Base-by-base conservation (phyloP, 495 filamentous ascomycete genomes). In the Aspergillus ostianus region DNA sequence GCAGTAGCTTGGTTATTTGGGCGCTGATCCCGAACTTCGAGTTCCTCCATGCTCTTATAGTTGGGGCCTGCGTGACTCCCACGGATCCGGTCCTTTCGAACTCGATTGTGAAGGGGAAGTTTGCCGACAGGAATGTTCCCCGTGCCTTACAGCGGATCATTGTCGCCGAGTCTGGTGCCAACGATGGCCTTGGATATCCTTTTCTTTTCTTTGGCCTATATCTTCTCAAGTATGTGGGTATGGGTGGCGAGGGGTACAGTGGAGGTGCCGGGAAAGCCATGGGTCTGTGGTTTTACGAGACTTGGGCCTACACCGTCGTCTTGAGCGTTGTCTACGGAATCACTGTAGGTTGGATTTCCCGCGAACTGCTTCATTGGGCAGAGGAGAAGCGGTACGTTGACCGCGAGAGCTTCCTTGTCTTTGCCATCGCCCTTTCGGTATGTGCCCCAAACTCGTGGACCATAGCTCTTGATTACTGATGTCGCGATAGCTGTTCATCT, bases 151-250 rank as follows among this genome's bases (percentile, higher is more conserved):
- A 95, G 77, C 84, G 86, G 56, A 91, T 97, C 58, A 93, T 97
- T 63, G 84, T 93, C 53, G 92, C 92, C 0, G 92, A 98, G 74
- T 91, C 88, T 0, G 93, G 93, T 3, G 90, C 91, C 4, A 97
- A 96, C 70, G 92, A 97, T 70, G 92, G 93, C 0, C 81, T 98
- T n/a, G 92, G 93, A 0, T 95, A 95, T 65, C 93, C 92, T 0
- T 97, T 95, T 64, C 76, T 97, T 21, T 96, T 92, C 76, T 79
- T 96, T 53, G 85, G 88, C 2, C 76, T 98, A 51, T 96, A 93
- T 69, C 68, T 96, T 41, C 84, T 95, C 64, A 89, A 93, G 73
- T 93, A 90, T 64, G 79, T 77, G 4, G 84, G 83, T 2, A 77
- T 82, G 64, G 79, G 79, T 53, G 87, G 86, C 1, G 73, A 67